Evolutionary conservation across 768 basidiomycete species (phyloP), one percentile per base, ranked within the genome.

Genomic region (Auricularia cornea): DNA sequence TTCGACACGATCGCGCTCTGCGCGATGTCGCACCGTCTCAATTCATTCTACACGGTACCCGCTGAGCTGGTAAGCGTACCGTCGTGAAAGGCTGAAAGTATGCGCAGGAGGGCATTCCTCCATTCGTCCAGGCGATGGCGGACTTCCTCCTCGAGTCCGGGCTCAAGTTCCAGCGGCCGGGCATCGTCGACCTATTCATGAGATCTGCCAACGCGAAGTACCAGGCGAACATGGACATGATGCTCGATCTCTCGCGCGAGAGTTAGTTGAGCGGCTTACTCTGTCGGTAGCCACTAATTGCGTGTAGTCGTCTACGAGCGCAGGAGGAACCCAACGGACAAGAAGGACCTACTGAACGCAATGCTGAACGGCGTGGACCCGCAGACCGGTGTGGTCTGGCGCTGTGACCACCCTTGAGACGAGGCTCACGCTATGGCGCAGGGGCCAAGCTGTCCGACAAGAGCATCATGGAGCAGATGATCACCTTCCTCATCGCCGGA

Each of bases 401-500:
- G n/a, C n/a, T n/a, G n/a, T n/a, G n/a, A n/a, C n/a, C n/a, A n/a
- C n/a, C n/a, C n/a, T n/a, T n/a, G n/a, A n/a, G n/a, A n/a, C n/a
- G n/a, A n/a, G n/a, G n/a, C n/a, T n/a, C n/a, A n/a, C n/a, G 32
- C 11, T 18, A 18, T n/a, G 12, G n/a, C 31, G 28, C 54, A 29
- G 54, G 54, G 6, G 20, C 11, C 5, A 2, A 3, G 14, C 48
- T 62, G 18, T 28, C 11, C 4, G 16, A 26, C 18, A 30, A 35
- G 51, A 8, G n/a, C 26, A 30, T 41, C 56, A 63, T 23, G 38
- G 51, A 33, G 6, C 60, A 79, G 77, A 72, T 82, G 3, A 68
- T 80, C 23, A 83, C 81, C 1, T 83, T 83, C 75, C 70, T 83
- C 20, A 78, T 82, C 52, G 81, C 81, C 3, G 81, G 77, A 12